Evolutionary conservation across 345 rosid species (phyloP), one percentile per base, ranked within the genome.

Genomic region (Eucalyptus curtisii): DNA sequence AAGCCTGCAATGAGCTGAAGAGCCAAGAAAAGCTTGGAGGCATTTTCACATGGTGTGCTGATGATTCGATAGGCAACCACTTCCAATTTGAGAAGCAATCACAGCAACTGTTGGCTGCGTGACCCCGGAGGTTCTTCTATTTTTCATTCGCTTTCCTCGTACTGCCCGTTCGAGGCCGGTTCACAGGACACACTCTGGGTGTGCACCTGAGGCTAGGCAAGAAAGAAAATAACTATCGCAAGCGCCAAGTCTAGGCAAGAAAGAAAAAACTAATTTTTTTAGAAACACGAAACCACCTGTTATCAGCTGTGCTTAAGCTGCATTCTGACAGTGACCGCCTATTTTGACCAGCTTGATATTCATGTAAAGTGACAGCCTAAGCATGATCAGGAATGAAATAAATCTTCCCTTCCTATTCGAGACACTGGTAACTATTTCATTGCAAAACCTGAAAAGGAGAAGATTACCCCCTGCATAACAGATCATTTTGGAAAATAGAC

Each of bases 31-130:
- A 90, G 76, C 90, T 92, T 6, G 88, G 91, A 33, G 94, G 92
- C 45, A 92, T 93, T 86, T 92, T 92, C 57, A 61, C 89, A 49
- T 92, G 93, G 93, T 92, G 86, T 33, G 95, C 94, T 30, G 93
- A 93, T 88, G 92, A 93, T 40, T 92, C 94, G 11, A 87, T 66
- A 71, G 24, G 80, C 25, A 86, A 81, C 33, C 88, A 81, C 37
- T 92, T 91, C 53, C 86, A 49, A 49, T 89, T 91, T 10, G 94
- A 93, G 89, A 92, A 89, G 85, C 87, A 88, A 86, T 91, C 94
- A 4, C 94, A 91, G 80, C 89, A 88, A 52, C 87, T 91, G 40
- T 90, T 91, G 52, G 90, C 92, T 48, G 85, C 88, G 3, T 47
- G 49, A 66, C 53, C 61, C 12, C 22, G 6, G 59, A 31, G 61